Evolutionary conservation across 768 basidiomycete genomes (phyloP).

Genomic region (Tephrocybe sp.): DNA sequence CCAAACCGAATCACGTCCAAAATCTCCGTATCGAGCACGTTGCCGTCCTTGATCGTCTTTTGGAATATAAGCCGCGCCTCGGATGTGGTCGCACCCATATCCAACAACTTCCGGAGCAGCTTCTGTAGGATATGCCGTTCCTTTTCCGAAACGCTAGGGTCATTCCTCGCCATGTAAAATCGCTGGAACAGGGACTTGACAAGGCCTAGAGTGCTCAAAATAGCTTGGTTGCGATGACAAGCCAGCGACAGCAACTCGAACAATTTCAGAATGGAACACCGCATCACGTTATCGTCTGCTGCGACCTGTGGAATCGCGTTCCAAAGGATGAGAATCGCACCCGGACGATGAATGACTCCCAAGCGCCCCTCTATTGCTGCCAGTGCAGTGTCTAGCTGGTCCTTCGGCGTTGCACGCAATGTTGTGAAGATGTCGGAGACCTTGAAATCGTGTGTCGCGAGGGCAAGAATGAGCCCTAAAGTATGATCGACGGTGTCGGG

Average conservation of each 20-base stretch:
- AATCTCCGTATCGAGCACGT: conserved; percentile 57
- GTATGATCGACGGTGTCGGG: conserved; percentile 48
- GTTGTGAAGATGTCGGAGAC: conserved; percentile 52
- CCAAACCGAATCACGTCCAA: conserved; percentile 68
- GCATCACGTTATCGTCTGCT: conserved; percentile 36
- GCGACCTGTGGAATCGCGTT: conserved; percentile 37
- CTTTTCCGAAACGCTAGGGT: conserved; percentile 31
- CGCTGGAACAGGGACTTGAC: conserved; percentile 49
- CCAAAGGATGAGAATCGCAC: conserved; percentile 61
- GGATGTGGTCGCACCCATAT: conserved; percentile 67
- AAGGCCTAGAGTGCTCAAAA: conserved; percentile 59
- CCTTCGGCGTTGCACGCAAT: conserved; percentile 31
- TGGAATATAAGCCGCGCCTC: conserved; percentile 68
- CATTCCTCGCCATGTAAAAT: conserved; percentile 32
- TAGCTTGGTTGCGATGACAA: conserved; percentile 68
- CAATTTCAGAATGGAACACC: conserved; percentile 55
- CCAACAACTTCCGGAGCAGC: conserved; percentile 64
- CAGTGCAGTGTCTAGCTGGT: conserved; percentile 42
- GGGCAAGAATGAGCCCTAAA: conserved; percentile 64
- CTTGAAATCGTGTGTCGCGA: conserved; percentile 65
- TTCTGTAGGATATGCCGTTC: conserved; percentile 60
- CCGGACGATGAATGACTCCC: conserved; percentile 54
- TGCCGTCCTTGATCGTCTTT: conserved; percentile 45
- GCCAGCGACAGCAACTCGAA: conserved; percentile 59
- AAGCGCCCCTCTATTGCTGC: conserved; percentile 41